These are phyloP conservation scores for Massariosphaeria phaeospora DNA, from an alignment of 495 filamentous ascomycete species.

Conservation along the genomic window DNA sequence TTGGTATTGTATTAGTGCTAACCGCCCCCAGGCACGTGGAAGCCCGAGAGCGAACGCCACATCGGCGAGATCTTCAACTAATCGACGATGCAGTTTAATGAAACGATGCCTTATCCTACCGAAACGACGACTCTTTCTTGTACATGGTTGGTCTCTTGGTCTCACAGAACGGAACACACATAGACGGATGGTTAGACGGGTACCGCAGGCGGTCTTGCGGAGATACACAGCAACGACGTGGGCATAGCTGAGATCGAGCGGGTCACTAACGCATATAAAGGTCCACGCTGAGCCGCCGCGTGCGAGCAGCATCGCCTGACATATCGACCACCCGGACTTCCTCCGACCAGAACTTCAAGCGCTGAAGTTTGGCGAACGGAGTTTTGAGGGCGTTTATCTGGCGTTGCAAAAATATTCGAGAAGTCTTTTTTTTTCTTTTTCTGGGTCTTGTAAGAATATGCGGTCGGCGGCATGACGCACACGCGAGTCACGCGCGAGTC, in stretches of 20 bases:
- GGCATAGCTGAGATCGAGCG: no score
- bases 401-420: neutral
- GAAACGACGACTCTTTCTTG: conserved; percentile 6
- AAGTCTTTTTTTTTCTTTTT: no score
- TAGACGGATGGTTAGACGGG: conserved; percentile 1
- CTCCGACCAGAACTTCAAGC: conserved; percentile 22
- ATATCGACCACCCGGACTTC: no score
- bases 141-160: conserved; percentile 11
- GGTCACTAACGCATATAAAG: no score
- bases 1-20: conserved; percentile 4
- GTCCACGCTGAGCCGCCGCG: no score
- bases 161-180: neutral
- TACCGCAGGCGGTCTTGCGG: no score
- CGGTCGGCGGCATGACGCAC: neutral
- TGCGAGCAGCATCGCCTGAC: no score
- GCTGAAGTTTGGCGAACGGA: conserved; percentile 21
- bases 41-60: conserved; percentile 63
- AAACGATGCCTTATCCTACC: no score
- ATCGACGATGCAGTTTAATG: conserved; percentile 4
- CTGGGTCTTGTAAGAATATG: neutral
- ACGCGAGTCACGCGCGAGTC: neutral
- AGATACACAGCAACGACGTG: no score
- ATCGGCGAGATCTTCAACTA: conserved; percentile 35
- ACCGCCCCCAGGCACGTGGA: conserved; percentile 64
- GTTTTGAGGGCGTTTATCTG: neutral